Evolutionary conservation across 1,284 basidiomycete genomes (phyloP).

Genomic region (Limonomyces culmigenus): DNA sequence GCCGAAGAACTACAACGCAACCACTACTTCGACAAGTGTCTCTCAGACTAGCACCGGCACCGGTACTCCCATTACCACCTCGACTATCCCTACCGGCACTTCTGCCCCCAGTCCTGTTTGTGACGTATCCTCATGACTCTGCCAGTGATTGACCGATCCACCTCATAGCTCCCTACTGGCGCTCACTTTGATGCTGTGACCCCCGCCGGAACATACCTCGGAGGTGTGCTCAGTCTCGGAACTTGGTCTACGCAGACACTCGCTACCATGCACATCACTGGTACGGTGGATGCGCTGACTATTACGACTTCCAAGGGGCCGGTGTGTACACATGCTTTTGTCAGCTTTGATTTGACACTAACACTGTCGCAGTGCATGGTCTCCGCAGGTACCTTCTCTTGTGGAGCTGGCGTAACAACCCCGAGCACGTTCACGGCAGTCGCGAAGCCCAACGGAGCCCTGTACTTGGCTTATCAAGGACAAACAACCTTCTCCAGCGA

Average conservation of each 20-base stretch:
- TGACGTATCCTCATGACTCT: not conserved
- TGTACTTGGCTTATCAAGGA: constrained; percentile 32
- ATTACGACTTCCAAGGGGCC: constrained; percentile 22
- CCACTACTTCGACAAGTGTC: constrained; percentile 4
- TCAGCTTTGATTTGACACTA: too few species aligned
- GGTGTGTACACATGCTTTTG: too few species aligned
- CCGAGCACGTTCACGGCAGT: constrained; percentile 38
- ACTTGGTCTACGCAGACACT: constrained; percentile 21
- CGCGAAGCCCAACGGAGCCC: constrained; percentile 23
- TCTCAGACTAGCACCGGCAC: constrained; percentile 8
- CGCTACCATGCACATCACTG: constrained; percentile 17
- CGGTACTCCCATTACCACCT: not conserved
- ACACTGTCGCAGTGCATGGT: too few species aligned
- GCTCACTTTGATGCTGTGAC: too few species aligned
- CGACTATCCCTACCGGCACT: not conserved
- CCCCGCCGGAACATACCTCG: constrained; percentile 7
- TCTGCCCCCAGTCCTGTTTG: not conserved
- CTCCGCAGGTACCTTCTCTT: constrained; percentile 14
- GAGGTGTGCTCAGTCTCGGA: constrained; percentile 19
- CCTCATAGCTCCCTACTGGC: too few species aligned
- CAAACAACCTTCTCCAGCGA: constrained; percentile 34
- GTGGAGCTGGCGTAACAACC: constrained; percentile 18
- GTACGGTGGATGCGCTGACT: constrained; percentile 17
- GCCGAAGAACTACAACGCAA: constrained; percentile 22
- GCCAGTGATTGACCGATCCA: too few species aligned